Evolutionary conservation across 768 basidiomycete species (phyloP).

Genomic region (Boletus coccyginus): DNA sequence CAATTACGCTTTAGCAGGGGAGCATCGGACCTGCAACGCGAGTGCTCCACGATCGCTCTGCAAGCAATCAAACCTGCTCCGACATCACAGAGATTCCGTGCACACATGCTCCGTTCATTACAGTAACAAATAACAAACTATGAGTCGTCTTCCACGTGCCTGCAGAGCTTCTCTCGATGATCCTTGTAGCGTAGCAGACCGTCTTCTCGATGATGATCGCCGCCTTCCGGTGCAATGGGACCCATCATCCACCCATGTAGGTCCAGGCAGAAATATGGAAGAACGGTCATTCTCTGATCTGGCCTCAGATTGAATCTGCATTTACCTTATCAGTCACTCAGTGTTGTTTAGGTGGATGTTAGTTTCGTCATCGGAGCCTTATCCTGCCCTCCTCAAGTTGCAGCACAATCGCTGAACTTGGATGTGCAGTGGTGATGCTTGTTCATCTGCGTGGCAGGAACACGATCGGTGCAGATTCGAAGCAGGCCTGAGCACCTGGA

Average conservation of each 20-base stretch:
- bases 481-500: not conserved
- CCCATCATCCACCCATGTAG: too few species aligned
- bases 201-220: too few species aligned
- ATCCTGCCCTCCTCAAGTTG: conserved; percentile 4
- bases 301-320: conserved; percentile 1
- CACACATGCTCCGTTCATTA: conserved; percentile 11
- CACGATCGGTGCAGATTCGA: not conserved
- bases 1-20: not conserved
- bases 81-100: conserved; percentile 1
- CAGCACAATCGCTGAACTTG: conserved; percentile 3
- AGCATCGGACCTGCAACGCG: conserved; percentile 19
- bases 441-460: not conserved
- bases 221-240: not conserved
- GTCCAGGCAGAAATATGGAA: not conserved
- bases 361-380: too few species aligned
- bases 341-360: too few species aligned
- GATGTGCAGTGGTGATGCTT: not conserved
- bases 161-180: not conserved
- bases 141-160: conserved; percentile 2
- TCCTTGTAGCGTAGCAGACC: too few species aligned
- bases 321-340: conserved; percentile 17
- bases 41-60: conserved; percentile 17
- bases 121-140: conserved; percentile 1
- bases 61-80: conserved; percentile 8
- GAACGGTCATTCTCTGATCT: not conserved